phyloP scores from a whole-genome alignment of 1,284 basidiomycete species.

The Coniophora puteana region DNA sequence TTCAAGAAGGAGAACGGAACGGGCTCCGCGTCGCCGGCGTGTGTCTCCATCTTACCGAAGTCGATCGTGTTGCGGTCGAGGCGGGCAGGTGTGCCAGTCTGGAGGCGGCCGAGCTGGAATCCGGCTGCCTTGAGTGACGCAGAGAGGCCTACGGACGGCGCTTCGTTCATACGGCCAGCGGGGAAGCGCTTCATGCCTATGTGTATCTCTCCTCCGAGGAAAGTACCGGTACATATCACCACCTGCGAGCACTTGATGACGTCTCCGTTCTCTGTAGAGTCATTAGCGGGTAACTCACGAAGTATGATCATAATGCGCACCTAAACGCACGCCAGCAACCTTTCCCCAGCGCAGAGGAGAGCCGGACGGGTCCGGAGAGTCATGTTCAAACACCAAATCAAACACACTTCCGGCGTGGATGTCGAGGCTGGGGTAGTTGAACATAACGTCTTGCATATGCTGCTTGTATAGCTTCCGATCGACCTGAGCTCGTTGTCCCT shows the following conservation, averaged over 20 bases:
- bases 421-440: slow-evolving; percentile 64
- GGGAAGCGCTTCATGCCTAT: slow-evolving; percentile 77
- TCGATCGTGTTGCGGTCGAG: slow-evolving; percentile 70
- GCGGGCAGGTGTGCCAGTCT: slow-evolving; percentile 88
- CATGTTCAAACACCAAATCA: slow-evolving; percentile 68
- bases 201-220: slow-evolving; percentile 86
- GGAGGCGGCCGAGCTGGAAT: slow-evolving; percentile 78
- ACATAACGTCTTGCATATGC: slow-evolving; percentile 72
- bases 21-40: slow-evolving; percentile 59
- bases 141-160: slow-evolving; percentile 73
- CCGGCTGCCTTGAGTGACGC: slow-evolving; percentile 71
- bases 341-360: slow-evolving; percentile 36
- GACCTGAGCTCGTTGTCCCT: slow-evolving; percentile 90
- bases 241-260: slow-evolving; percentile 74
- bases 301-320: slow-evolving; percentile 34
- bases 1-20: slow-evolving; percentile 61
- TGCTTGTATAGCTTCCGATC: slow-evolving; percentile 81
- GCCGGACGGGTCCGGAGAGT: slow-evolving; percentile 23
- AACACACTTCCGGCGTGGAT: slow-evolving; percentile 75
- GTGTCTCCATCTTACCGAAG: slow-evolving; percentile 53
- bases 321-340: slow-evolving; percentile 67
- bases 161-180: slow-evolving; percentile 79
- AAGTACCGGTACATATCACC: slow-evolving; percentile 88
- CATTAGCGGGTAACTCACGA: background rate
- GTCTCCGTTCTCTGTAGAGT: slow-evolving; percentile 66